Conservation (phyloP, 1,284 basidiomycete species). For the Irpex sp. region DNA sequence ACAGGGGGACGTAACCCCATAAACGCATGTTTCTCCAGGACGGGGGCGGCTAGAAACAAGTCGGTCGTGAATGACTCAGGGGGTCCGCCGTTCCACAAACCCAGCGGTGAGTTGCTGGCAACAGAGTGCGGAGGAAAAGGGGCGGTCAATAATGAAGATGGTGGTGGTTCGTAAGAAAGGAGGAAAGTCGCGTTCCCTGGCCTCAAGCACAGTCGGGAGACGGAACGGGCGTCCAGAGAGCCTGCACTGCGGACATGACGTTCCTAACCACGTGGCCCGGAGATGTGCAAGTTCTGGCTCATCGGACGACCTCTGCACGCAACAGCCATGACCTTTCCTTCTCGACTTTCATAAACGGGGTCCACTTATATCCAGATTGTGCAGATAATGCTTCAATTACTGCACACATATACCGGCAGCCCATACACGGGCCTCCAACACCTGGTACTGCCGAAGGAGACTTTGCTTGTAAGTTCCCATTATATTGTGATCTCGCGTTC, state of each 20-base stretch:
- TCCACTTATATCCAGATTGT: no score
- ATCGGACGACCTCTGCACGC: neutral
- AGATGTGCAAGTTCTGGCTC: neutral
- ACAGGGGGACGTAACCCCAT: conserved; percentile 32
- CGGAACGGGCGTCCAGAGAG: neutral
- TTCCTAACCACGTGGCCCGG: neutral
- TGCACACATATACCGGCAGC: conserved; percentile 52
- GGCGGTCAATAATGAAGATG: neutral
- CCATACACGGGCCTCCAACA: conserved; percentile 55
- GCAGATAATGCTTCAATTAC: conserved; percentile 53
- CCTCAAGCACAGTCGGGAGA: neutral
- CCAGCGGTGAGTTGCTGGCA: neutral
- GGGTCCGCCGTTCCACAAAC: neutral
- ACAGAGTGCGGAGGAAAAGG: no score
- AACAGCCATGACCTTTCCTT: neutral
- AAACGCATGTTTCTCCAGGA: conserved; percentile 31
- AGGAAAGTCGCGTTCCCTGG: neutral
- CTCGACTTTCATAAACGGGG: neutral
- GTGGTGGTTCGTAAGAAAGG: neutral
- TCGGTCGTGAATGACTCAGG: neutral
- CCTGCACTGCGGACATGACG: neutral
- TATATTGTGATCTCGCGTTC: neutral
- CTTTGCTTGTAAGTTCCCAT: conserved; percentile 52
- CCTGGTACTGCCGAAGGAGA: conserved; percentile 49
- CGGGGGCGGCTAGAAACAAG: neutral